Conservation (phyloP, 2,329 filamentous ascomycete genomes). For the Cytospora schulzeri region DNA sequence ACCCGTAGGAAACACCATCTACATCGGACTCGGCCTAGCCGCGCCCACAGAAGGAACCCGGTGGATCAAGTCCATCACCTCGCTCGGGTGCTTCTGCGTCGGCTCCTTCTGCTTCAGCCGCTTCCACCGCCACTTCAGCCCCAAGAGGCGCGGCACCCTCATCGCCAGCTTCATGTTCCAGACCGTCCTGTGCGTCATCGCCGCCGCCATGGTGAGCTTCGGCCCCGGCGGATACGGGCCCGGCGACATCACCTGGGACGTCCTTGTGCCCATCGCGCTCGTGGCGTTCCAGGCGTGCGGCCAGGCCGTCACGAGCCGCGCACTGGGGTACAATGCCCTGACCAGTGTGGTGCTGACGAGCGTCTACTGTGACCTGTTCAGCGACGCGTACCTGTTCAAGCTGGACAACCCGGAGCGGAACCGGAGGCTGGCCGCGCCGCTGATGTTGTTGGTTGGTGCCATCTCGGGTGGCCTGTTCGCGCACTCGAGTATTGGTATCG, state of each 20-base stretch:
- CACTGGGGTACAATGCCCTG: conserved; percentile 68
- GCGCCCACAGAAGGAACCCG: conserved; percentile 56
- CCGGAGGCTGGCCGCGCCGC: conserved; percentile 51
- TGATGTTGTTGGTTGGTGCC: conserved; percentile 52
- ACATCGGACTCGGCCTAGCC: conserved; percentile 73
- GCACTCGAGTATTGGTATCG: conserved; percentile 50
- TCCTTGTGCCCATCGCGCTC: conserved; percentile 67
- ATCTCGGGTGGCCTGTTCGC: conserved; percentile 54
- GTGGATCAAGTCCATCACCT: conserved; percentile 73
- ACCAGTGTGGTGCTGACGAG: conserved; percentile 81
- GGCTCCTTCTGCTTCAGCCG: conserved; percentile 72
- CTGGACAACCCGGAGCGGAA: conserved; percentile 52
- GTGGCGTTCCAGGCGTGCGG: conserved; percentile 78
- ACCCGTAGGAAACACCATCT: conserved; percentile 73
- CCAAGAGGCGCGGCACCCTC: conserved; percentile 66
- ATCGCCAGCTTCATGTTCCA: conserved; percentile 60
- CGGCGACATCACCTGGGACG: conserved; percentile 57
- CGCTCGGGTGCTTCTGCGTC: conserved; percentile 69
- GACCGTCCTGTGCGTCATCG: conserved; percentile 49
- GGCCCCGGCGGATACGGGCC: conserved; percentile 41
- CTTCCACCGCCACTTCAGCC: conserved; percentile 66
- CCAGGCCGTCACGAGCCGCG: conserved; percentile 74
- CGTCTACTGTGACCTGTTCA: conserved; percentile 80
- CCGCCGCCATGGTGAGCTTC: conserved; percentile 56
- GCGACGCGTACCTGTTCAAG: conserved; percentile 56